phyloP scores from a whole-genome alignment of 768 basidiomycete genomes.

The Lactarius sp. region DNA sequence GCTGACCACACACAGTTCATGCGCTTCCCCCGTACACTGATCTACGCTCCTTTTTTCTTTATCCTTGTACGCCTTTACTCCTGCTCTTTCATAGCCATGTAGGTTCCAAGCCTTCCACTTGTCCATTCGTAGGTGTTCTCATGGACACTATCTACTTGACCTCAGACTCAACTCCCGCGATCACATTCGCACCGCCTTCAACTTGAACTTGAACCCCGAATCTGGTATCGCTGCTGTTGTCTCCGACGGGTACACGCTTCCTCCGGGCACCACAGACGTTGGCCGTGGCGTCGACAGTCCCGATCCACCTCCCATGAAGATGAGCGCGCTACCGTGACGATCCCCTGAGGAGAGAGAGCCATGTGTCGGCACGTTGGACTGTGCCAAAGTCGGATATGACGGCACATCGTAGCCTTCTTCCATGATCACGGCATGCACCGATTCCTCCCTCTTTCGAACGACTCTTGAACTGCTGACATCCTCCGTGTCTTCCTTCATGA shows the following conservation, averaged over 20 bases:
- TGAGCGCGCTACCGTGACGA: not conserved
- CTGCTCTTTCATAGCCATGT: conserved; percentile 7
- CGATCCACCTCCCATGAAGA: not conserved
- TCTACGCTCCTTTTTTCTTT: conserved; percentile 9
- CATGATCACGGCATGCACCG: not conserved
- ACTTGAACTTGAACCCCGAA: not conserved
- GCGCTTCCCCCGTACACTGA: not conserved
- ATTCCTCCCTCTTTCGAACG: too few species aligned
- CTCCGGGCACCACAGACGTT: not conserved
- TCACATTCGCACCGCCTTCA: conserved; percentile 4
- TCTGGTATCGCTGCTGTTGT: too few species aligned
- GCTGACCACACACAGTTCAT: not conserved
- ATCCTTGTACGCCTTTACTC: conserved; percentile 1
- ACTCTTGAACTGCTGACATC: too few species aligned
- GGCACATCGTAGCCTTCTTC: not conserved
- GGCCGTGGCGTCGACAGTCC: not conserved
- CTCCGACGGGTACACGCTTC: too few species aligned
- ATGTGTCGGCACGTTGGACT: not conserved
- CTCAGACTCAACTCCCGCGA: conserved; percentile 6
- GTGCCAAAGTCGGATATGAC: not conserved
- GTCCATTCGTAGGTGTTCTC: not conserved
- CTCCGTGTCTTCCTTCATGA: too few species aligned
- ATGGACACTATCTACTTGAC: too few species aligned
- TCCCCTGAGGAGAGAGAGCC: not conserved
- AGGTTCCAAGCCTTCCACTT: not conserved